phyloP scores from a whole-genome alignment of 2,329 filamentous ascomycete species.

The Cytospora piceicola region DNA sequence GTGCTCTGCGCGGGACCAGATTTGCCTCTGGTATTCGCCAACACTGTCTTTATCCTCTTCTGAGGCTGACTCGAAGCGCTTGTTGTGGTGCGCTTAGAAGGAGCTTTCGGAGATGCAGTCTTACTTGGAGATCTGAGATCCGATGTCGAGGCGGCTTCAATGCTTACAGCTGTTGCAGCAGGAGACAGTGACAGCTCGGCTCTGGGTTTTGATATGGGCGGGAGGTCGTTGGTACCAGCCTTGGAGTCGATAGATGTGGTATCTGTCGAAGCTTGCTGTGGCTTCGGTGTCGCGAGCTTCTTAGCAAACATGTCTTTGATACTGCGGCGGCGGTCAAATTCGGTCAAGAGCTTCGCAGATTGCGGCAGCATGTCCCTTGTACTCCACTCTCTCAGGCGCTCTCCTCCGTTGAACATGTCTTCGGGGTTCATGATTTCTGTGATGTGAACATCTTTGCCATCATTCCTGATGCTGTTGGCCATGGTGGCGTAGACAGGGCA shows the following conservation, averaged over 20 bases:
- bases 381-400: constrained; percentile 68
- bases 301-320: constrained; percentile 92
- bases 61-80: constrained; percentile 32
- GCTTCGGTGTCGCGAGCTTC: constrained; percentile 42
- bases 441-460: constrained; percentile 56
- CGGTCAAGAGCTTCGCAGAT: constrained; percentile 82
- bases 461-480: constrained; percentile 61
- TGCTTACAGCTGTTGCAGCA: constrained; percentile 6
- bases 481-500: constrained; percentile 87
- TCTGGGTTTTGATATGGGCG: neutral
- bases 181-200: constrained; percentile 5
- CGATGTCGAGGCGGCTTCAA: constrained; percentile 2
- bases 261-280: constrained; percentile 6
- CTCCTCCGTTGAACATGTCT: constrained; percentile 70
- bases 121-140: constrained; percentile 1
- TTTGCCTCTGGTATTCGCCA: constrained; percentile 27
- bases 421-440: constrained; percentile 78
- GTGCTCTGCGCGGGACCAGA: constrained; percentile 52
- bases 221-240: neutral
- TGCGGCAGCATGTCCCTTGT: constrained; percentile 69
- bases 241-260: neutral
- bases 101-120: neutral
- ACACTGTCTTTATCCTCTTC: constrained; percentile 54
- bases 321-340: constrained; percentile 81
- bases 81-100: constrained; percentile 17